Conservation (phyloP, 2,329 filamentous ascomycete genomes). For the Aureobasidium sp. region DNA sequence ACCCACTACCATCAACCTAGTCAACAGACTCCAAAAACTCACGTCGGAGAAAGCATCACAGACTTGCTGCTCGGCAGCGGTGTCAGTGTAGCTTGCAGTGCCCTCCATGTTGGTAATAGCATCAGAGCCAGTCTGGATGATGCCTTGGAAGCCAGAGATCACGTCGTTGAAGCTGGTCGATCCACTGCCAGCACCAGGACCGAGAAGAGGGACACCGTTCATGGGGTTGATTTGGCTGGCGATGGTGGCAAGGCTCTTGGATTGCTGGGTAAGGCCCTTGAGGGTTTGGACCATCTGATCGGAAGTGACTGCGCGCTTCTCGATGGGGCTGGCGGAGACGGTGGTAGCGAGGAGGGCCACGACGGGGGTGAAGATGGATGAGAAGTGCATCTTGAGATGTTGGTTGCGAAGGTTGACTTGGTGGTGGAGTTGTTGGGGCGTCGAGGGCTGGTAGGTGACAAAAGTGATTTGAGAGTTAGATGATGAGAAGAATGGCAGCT, state of each 20-base stretch:
- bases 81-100: conserved; percentile 15
- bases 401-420: not conserved
- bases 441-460: not conserved
- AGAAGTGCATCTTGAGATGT: not conserved
- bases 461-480: not conserved
- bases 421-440: not conserved
- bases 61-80: conserved; percentile 19
- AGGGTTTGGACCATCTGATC: conserved; percentile 14
- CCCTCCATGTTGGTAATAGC: conserved; percentile 21
- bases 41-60: conserved; percentile 26
- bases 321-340: not conserved
- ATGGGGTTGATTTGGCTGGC: conserved; percentile 8
- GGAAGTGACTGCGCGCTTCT: conserved; percentile 14
- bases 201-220: not conserved
- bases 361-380: not conserved
- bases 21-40: not conserved
- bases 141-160: conserved; percentile 28
- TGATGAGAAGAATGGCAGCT: not conserved
- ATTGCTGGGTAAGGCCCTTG: conserved; percentile 16
- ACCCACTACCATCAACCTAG: too few species aligned
- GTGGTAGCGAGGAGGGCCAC: conserved; percentile 1
- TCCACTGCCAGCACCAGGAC: not conserved
- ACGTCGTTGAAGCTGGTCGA: conserved; percentile 21
- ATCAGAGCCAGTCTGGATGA: conserved; percentile 22
- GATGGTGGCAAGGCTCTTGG: conserved; percentile 6